Base-by-base conservation (phyloP, 176 grass and related monocot species). In the Carex pumila region DNA sequence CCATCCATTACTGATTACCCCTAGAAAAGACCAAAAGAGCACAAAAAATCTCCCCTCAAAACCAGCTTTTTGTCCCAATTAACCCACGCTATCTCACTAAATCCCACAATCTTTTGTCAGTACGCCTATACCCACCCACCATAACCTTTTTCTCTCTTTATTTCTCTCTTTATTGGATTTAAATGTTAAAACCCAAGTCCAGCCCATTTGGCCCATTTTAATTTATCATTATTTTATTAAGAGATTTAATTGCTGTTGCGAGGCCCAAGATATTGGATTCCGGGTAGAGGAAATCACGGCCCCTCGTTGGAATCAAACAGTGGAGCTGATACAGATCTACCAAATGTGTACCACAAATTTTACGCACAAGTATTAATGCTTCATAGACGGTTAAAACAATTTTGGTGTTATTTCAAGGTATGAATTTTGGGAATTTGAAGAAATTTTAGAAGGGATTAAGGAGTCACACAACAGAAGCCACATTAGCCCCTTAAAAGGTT, bases 281-380 rank as follows among this genome's bases (percentile, higher is more conserved):
- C 81, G 84, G 55, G 81, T 32, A 19, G 84, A 92, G 88, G 67
- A 85, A 92, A 94, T 87, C 90, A 85, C 88, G 90, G 88, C 69
- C 71, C 84, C 84, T 71, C 83, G 87, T 81, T 64, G 78, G 71
- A 85, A 82, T 80, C 29, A 71, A 68, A 78, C 65, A 75, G 31
- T 30, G 55, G 12, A 47, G 49, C 65, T 54, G 60, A 29, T 84
- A 79, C 0, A n/a, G 0, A 71, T 12, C 60, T 32, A 30, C 61
- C 13, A 11, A 32, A 22, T 77, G 3, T 67, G 36, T 45, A 64
- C 14, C 53, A 29, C 61, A 67, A 79, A 56, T 7, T 31, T 34
- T 39, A 79, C 71, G 68, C 81, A 3, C 0, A 5, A 0, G 0
- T 47, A 18, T n/a, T 25, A 41, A 74, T 18, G 50, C 19, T 60